These are phyloP conservation scores for Centrapalus pauciflorus DNA, from an alignment of 129 eudicot genomes.

Conservation along the genomic window DNA sequence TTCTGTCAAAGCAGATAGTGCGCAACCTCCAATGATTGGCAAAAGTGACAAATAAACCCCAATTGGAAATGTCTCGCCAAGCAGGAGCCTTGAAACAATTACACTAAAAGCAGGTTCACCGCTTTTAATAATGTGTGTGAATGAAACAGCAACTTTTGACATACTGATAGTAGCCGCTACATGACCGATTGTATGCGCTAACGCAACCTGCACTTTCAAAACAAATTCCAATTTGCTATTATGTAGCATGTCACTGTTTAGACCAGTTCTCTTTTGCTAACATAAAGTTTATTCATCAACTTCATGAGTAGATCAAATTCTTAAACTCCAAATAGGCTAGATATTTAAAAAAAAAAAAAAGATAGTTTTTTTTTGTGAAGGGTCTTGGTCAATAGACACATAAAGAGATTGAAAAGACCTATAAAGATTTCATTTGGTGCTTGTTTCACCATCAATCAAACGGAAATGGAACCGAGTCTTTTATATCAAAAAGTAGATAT, in stretches of 20 bases:
- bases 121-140: conserved; percentile 60
- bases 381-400: too few species aligned
- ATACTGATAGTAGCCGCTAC: conserved; percentile 65
- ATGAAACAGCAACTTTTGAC: conserved; percentile 65
- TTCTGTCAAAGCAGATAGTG: conserved; percentile 50
- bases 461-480: too few species aligned
- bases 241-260: background rate
- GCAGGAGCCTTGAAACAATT: conserved; percentile 42
- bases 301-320: background rate
- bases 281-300: background rate
- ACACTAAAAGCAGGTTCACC: conserved; percentile 64
- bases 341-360: too few species aligned
- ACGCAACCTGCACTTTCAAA: conserved; percentile 37
- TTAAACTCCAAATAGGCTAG: background rate
- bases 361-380: too few species aligned
- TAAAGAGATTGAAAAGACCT: too few species aligned
- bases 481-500: too few species aligned
- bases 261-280: background rate
- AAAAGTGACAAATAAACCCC: conserved; percentile 55
- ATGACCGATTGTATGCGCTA: conserved; percentile 66
- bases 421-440: too few species aligned
- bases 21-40: conserved; percentile 64
- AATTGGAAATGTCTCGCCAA: conserved; percentile 47
- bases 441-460: too few species aligned
- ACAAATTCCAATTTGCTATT: background rate